Base-by-base conservation (phyloP, 106 monocot species). In the Iris macrosiphon region DNA sequence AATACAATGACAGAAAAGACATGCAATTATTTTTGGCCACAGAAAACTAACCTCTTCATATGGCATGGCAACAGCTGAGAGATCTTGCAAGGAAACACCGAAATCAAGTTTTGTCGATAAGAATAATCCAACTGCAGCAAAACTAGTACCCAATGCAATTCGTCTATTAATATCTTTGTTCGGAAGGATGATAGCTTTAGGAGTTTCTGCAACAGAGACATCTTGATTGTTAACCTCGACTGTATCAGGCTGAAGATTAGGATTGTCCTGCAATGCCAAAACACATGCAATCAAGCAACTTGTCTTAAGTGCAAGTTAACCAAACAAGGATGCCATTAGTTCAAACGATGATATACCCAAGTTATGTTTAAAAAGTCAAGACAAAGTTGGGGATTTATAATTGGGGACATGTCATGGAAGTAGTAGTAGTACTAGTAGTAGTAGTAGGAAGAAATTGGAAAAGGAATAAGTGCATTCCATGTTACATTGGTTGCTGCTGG, bases 1-100 rank as follows among this genome's bases (percentile, higher is more conserved):
- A n/a, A n/a, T n/a, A n/a, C n/a, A n/a, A n/a, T n/a, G n/a, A n/a
- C n/a, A n/a, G n/a, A n/a, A n/a, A n/a, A n/a, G n/a, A n/a, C n/a
- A n/a, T 10, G 10, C 34, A 35, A 10, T 35, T 35, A 6, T 10
- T 6, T 35, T 35, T 10, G 4, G 7, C 4, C 4, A 10, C 34
- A 4, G 34, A 35, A 35, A 35, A 35, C 10, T 35, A 35, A 89
- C 96, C 90, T 80, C 60, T 61, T 98, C 96, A 68, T 83, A 98
- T 37, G 96, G 79, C 30, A 87, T 42, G 6, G 90, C 69, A 75
- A 56, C 51, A 67, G 79, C 71, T 59, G 80, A 26, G 41, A 98
- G 63, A 70, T 90, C 86, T 67, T 98, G 90, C 40, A 90, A 73
- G 25, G 96, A 98, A 23, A 86, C 73, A 37, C 96, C 90, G 66